phyloP scores from a whole-genome alignment of 2,329 filamentous ascomycete genomes.

The Sporothrix sp. region DNA sequence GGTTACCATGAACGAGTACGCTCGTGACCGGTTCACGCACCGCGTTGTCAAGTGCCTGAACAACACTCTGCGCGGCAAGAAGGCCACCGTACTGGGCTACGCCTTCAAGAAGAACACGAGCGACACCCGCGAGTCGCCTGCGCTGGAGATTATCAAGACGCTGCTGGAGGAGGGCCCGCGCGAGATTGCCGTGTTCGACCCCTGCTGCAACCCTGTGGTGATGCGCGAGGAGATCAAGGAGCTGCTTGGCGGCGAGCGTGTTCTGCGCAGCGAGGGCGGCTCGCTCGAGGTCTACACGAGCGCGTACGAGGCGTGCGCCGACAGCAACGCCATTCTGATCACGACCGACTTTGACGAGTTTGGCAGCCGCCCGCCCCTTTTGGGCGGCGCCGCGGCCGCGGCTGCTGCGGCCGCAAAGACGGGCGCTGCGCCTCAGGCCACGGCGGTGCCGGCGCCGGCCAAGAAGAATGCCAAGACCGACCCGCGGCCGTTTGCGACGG shows the following conservation, averaged over 20 bases:
- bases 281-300: slow-evolving; percentile 39
- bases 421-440: background rate
- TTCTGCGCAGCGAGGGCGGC: slow-evolving; percentile 30
- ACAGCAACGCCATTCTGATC: slow-evolving; percentile 41
- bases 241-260: slow-evolving; percentile 28
- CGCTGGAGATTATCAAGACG: slow-evolving; percentile 56
- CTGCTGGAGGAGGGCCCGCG: slow-evolving; percentile 54
- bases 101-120: slow-evolving; percentile 74
- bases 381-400: slow-evolving; percentile 13
- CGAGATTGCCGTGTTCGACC: slow-evolving; percentile 61
- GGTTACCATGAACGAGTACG: slow-evolving; percentile 67
- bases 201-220: slow-evolving; percentile 45
- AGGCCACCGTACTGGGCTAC: slow-evolving; percentile 62
- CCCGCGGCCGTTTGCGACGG: slow-evolving; percentile 35
- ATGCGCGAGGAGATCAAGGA: slow-evolving; percentile 41
- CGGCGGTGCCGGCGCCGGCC: slow-evolving; percentile 1
- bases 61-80: slow-evolving; percentile 60
- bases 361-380: slow-evolving; percentile 25
- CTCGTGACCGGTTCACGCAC: slow-evolving; percentile 57
- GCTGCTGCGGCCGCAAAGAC: slow-evolving; percentile 19
- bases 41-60: slow-evolving; percentile 56
- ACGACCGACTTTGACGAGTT: slow-evolving; percentile 50
- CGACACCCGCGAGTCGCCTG: slow-evolving; percentile 62
- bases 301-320: slow-evolving; percentile 40
- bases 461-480: slow-evolving; percentile 30